phyloP scores from a whole-genome alignment of 116 monocot genomes.

The Dioscorea cayenensis region DNA sequence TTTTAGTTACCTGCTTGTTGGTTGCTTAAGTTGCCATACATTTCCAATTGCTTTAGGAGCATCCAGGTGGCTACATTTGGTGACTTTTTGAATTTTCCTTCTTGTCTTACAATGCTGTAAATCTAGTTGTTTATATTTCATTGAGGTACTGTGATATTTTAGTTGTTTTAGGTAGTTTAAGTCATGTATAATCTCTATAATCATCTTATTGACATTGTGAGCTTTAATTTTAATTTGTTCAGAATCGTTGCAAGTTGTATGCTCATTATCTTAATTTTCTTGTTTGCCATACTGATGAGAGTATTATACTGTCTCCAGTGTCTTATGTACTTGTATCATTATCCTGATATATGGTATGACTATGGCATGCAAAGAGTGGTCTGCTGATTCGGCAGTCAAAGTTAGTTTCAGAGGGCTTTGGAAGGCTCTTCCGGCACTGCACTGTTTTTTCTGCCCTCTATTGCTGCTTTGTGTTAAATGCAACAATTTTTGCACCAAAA shows the following conservation, averaged over 20 bases:
- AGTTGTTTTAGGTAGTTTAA: too few relatives aligned
- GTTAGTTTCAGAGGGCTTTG: constrained; percentile 84
- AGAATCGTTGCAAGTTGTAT: neutral
- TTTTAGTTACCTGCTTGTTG: too few relatives aligned
- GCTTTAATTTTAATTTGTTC: neutral
- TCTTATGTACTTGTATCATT: constrained; percentile 90
- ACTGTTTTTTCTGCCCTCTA: neutral
- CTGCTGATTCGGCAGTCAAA: constrained; percentile 80
- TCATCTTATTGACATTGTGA: too few relatives aligned
- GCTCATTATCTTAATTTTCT: neutral
- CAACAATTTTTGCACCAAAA: neutral
- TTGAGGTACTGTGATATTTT: too few relatives aligned
- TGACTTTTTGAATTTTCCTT: too few relatives aligned
- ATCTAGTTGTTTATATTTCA: too few relatives aligned
- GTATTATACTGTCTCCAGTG: constrained; percentile 43
- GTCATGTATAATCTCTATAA: too few relatives aligned
- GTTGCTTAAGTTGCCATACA: too few relatives aligned
- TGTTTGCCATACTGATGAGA: neutral
- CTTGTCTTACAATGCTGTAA: too few relatives aligned
- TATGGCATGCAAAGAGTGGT: constrained; percentile 94
- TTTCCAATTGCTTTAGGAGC: too few relatives aligned
- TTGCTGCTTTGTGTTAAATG: neutral
- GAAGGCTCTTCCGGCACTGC: constrained; percentile 94
- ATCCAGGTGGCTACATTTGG: too few relatives aligned
- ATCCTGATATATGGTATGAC: constrained; percentile 99